Base-by-base conservation (phyloP, 1,284 basidiomycete genomes). In the Microbotryomycetes sp. region DNA sequence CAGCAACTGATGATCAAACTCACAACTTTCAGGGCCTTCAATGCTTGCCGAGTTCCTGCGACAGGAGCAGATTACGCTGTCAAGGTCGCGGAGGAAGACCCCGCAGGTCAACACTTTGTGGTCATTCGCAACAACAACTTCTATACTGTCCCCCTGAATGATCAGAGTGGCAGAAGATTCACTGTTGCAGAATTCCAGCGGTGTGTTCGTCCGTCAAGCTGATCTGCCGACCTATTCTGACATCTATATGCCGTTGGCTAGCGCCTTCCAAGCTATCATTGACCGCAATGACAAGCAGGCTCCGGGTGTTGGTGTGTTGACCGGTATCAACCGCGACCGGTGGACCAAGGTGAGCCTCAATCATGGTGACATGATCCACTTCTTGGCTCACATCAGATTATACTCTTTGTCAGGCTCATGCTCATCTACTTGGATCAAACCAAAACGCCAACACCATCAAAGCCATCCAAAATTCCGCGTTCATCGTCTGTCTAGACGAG, bases 1-100 rank as follows among this genome's bases (percentile, higher is more conserved):
- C 14, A 31, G 62, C 31, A 60, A 86, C 87, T 49, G 89, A n/a
- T 7, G 16, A 58, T 3, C 15, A 32, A 57, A 6, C 12, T 42
- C 2, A 3, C 9, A 15, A 12, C 12, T 36, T 19, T 4, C 42
- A 68, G 90, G 90, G 91, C 93, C 86, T 93, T 92, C 71, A 91
- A 93, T 76, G 89, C 88, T 71, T 88, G 84, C 70, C 87, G 90
- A 57, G 80, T 93, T 42, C 91, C 90, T 2, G 86, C 87, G 2
- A 79, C 83, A 49, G 84, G 83, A 0, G 76, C 84, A 1, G 91
- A 93, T 74, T 90, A 87, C 82, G 85, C 86, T 58, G 79, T 86
- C 55, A 84, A 86, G 45, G 82, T 86, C 63, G 82, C 85, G 0
- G 80, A 83, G 67, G 77, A 80, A 46, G 82, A 81, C n/a, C 82